Conservation (phyloP, 1,139 yeast species). For the Lodderomyces elongisporus region DNA sequence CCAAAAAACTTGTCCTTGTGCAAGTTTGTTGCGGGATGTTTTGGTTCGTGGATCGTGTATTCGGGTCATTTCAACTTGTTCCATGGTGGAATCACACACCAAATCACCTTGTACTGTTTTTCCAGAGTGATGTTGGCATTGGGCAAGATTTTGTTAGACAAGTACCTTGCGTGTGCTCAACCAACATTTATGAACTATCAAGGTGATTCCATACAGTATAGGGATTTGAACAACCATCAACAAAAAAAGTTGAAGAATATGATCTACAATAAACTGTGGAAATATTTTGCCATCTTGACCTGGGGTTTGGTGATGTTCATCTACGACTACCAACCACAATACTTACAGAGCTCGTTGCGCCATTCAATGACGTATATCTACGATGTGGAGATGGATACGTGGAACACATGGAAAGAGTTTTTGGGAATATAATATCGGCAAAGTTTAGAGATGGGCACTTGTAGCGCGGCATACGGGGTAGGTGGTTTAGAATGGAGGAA, state of each 20-base stretch:
- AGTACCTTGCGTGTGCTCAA: conserved; percentile 32
- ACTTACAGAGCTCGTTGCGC: conserved; percentile 62
- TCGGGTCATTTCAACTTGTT: conserved; percentile 50
- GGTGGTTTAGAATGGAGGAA: too few species aligned
- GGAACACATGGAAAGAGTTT: conserved; percentile 42
- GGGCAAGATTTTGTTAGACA: conserved; percentile 44
- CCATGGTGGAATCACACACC: conserved; percentile 51
- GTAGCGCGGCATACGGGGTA: too few species aligned
- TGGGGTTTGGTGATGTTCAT: conserved; percentile 79
- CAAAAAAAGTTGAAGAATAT: conserved; percentile 29
- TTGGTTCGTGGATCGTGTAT: conserved; percentile 64
- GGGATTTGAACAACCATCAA: conserved; percentile 28
- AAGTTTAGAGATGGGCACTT: too few species aligned
- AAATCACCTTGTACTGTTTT: conserved; percentile 58
- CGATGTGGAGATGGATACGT: conserved; percentile 45
- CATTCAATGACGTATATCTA: conserved; percentile 71
- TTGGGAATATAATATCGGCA: conserved; percentile 25
- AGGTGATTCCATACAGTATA: conserved; percentile 22
- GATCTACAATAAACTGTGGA: conserved; percentile 51
- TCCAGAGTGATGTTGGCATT: conserved; percentile 53
- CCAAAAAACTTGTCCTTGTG: conserved; percentile 22
- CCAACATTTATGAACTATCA: conserved; percentile 26
- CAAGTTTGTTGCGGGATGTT: conserved; percentile 58
- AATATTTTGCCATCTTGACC: conserved; percentile 58
- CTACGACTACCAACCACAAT: conserved; percentile 59